Evolutionary conservation across 2,329 filamentous ascomycete species (phyloP).

Genomic region (Aspergillus novoparasiticus): DNA sequence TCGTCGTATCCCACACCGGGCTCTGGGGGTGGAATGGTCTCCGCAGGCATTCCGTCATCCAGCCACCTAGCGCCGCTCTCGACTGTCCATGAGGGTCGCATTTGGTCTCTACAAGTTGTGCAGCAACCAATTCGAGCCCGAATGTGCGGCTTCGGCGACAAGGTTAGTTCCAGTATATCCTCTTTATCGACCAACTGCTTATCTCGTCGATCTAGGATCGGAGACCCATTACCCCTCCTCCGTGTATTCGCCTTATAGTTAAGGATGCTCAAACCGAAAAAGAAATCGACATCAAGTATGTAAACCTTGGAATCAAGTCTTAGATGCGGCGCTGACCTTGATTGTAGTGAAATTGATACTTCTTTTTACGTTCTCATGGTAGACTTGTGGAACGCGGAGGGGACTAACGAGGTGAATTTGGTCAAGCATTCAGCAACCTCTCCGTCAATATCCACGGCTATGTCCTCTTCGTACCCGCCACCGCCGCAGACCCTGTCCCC

Average conservation of each 20-base stretch:
- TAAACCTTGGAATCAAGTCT: background rate
- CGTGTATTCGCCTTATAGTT: conserved; percentile 83
- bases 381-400: conserved; percentile 67
- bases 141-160: conserved; percentile 99
- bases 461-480: conserved; percentile 72
- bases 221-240: conserved; percentile 91
- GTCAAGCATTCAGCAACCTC: conserved; percentile 66
- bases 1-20: conserved; percentile 40
- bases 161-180: conserved; percentile 58
- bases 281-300: conserved; percentile 82
- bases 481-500: conserved; percentile 42
- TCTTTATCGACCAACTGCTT: conserved; percentile 8
- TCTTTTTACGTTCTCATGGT: conserved; percentile 70
- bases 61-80: conserved; percentile 43
- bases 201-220: conserved; percentile 67
- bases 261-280: conserved; percentile 73
- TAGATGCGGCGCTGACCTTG: conserved; percentile 17
- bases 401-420: conserved; percentile 66
- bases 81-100: conserved; percentile 46
- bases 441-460: conserved; percentile 80
- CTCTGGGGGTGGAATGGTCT: conserved; percentile 33
- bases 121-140: conserved; percentile 92
- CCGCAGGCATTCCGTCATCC: conserved; percentile 31
- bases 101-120: conserved; percentile 71
- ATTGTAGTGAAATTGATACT: conserved; percentile 67